A percentile compares a stretch with the other conserved stretches of the same genome.
phyloP scores from a whole-genome alignment of 352 stramenopile species.

The Pythium rishiriense region DNA sequence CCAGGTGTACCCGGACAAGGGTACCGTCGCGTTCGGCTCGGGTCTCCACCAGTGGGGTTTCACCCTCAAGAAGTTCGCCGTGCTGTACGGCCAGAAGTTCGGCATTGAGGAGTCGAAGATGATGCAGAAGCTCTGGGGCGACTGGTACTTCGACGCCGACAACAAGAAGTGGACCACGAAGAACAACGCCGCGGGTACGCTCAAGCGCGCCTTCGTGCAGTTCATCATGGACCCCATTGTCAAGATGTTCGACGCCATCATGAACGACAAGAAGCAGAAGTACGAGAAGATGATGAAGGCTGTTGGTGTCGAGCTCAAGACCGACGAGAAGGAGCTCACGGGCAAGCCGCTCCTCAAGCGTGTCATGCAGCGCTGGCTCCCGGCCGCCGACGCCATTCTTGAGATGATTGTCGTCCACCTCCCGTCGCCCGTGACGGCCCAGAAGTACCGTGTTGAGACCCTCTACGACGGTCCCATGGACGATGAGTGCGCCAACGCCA shows the following conservation, averaged over 20 bases:
- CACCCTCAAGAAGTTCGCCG: constrained; percentile 99
- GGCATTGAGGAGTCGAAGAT: constrained; percentile 98
- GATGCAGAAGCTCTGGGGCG: constrained; percentile 99
- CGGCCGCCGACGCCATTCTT: constrained; percentile 97
- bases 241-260: constrained; percentile 99
- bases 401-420: constrained; percentile 99
- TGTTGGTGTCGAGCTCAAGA: constrained; percentile 97
- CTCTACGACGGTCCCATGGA: constrained; percentile 99
- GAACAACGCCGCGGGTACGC: constrained; percentile 91
- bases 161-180: constrained; percentile 97
- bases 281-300: constrained; percentile 97
- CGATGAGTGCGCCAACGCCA: constrained; percentile 96
- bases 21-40: constrained; percentile 98
- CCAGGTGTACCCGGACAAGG: constrained; percentile 98
- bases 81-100: constrained; percentile 99
- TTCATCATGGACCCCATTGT: constrained; percentile 99
- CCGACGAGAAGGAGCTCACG: constrained; percentile 94
- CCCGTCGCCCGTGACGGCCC: constrained; percentile 95
- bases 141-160: constrained; percentile 96
- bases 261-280: constrained; percentile 99
- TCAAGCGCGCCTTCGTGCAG: constrained; percentile 99
- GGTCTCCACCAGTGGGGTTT: constrained; percentile 99
- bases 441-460: constrained; percentile 98
- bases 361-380: constrained; percentile 99
- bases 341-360: constrained; percentile 98